phyloP scores from a whole-genome alignment of 371 early-diverging fungal genomes.

The Umbelopsis sp. region DNA sequence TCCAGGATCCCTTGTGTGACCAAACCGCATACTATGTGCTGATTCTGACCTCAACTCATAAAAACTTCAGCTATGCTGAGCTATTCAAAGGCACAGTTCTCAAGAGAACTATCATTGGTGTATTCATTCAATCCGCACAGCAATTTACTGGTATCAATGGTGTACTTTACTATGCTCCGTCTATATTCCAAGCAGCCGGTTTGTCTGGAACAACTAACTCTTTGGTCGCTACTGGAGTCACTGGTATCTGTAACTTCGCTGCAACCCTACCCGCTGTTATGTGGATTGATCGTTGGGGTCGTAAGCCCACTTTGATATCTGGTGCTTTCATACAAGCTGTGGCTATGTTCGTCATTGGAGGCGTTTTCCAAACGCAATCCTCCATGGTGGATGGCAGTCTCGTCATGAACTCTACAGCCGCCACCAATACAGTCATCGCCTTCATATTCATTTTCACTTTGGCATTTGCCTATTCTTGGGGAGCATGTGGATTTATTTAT shows the following conservation, averaged over 20 bases:
- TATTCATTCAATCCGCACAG: constrained; percentile 47
- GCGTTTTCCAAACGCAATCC: constrained; percentile 18
- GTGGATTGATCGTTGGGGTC: constrained; percentile 28
- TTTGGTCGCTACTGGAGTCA: constrained; percentile 24
- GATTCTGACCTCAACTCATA: too few species aligned
- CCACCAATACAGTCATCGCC: constrained; percentile 26
- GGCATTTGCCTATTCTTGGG: constrained; percentile 51
- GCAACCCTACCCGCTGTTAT: constrained; percentile 21
- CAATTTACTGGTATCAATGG: constrained; percentile 58
- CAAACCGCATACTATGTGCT: too few species aligned
- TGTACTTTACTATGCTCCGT: constrained; percentile 33
- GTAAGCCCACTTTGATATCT: constrained; percentile 23
- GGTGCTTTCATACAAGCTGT: constrained; percentile 26
- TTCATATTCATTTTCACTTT: constrained; percentile 32
- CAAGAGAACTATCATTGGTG: constrained; percentile 24
- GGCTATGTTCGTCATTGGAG: constrained; percentile 29
- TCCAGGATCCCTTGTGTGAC: too few species aligned
- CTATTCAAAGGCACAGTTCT: constrained; percentile 25
- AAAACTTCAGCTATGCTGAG: constrained; percentile 14
- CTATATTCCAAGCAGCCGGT: constrained; percentile 24
- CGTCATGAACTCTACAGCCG: constrained; percentile 10
- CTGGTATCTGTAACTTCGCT: constrained; percentile 19
- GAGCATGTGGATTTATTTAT: constrained; percentile 39
- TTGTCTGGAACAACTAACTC: constrained; percentile 17
- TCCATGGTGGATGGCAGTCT: constrained; percentile 11